Evolutionary conservation across 2,329 filamentous ascomycete genomes (phyloP).

Genomic region (Cyanodermella asteris): DNA sequence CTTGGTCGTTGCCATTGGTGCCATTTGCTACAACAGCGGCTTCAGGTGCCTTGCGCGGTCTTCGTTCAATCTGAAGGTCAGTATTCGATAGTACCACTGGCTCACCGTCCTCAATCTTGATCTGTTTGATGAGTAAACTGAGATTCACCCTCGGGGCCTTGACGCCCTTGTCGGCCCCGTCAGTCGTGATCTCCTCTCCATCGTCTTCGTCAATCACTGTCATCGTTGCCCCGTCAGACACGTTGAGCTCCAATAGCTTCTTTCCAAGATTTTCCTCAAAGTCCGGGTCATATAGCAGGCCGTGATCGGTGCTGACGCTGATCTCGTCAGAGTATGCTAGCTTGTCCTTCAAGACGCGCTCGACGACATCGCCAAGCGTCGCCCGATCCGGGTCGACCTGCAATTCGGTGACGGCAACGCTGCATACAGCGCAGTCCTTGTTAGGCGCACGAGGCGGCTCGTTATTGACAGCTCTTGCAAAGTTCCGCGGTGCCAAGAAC

Average conservation of each 20-base stretch:
- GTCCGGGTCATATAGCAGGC: slow-evolving; percentile 74
- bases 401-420: slow-evolving; percentile 45
- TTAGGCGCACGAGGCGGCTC: slow-evolving; percentile 43
- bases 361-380: slow-evolving; percentile 59
- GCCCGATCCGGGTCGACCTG: slow-evolving; percentile 47
- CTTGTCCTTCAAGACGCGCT: slow-evolving; percentile 45
- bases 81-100: too few relatives aligned
- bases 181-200: too few relatives aligned
- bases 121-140: too few relatives aligned
- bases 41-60: too few relatives aligned
- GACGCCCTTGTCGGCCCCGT: too few relatives aligned
- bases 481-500: slow-evolving; percentile 30
- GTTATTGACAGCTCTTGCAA: slow-evolving; percentile 39
- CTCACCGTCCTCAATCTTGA: too few relatives aligned
- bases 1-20: too few relatives aligned
- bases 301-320: slow-evolving; percentile 49
- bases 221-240: too few relatives aligned
- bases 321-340: slow-evolving; percentile 68
- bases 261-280: slow-evolving; percentile 68
- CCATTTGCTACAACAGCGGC: too few relatives aligned
- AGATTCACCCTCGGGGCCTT: too few relatives aligned
- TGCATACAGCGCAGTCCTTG: slow-evolving; percentile 63
- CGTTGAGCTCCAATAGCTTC: slow-evolving; percentile 55
- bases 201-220: slow-evolving; percentile 70
- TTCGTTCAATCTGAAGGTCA: too few relatives aligned